phyloP scores from a whole-genome alignment of 2,329 filamentous ascomycete genomes.

The Ascosphaera aggregata region DNA sequence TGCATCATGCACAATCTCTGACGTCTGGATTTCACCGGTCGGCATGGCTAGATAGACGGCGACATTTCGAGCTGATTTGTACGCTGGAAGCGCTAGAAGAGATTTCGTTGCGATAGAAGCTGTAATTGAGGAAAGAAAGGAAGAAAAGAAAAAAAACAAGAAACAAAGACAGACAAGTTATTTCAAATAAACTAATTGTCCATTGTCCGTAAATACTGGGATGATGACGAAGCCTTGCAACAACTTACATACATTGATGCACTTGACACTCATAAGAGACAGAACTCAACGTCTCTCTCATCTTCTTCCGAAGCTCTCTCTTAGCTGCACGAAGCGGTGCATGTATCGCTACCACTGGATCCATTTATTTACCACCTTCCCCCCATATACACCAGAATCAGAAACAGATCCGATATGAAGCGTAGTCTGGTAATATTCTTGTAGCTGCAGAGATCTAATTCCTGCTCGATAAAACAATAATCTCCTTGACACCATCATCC shows the following conservation, averaged over 20 bases:
- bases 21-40: constrained; percentile 61
- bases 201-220: not conserved
- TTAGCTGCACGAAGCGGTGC: constrained; percentile 43
- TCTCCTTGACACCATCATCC: no score
- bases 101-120: constrained; percentile 40
- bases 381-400: no score
- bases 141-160: constrained; percentile 11
- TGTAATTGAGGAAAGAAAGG: constrained; percentile 16
- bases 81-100: constrained; percentile 46
- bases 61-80: constrained; percentile 48
- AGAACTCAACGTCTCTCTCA: constrained; percentile 41
- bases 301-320: constrained; percentile 45
- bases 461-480: no score
- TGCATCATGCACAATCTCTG: constrained; percentile 59
- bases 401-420: no score
- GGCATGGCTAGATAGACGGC: constrained; percentile 93
- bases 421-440: no score
- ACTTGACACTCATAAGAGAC: constrained; percentile 38
- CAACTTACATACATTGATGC: constrained; percentile 49
- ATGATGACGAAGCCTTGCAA: no score
- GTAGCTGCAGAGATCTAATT: no score
- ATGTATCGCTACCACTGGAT: constrained; percentile 17
- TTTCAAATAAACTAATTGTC: not conserved
- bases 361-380: no score
- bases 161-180: constrained; percentile 1